Conservation (phyloP, 2,329 filamentous ascomycete species). For the Aspergillus pseudoviridinutans region DNA sequence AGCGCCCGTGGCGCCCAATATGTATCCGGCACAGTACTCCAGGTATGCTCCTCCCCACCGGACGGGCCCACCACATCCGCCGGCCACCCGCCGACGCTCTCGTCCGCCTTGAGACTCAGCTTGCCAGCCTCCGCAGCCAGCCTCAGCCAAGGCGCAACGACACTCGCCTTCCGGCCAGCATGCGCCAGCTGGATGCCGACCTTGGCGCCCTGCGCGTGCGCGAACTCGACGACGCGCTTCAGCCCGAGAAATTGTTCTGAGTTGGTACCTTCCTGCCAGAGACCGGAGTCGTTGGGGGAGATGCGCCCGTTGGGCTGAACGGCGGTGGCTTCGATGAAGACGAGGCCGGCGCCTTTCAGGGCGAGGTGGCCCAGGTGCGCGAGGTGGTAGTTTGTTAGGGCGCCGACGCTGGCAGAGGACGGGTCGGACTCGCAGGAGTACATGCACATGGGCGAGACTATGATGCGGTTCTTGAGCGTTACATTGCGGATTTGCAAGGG, state of each 20-base stretch:
- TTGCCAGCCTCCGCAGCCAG: slow-evolving; percentile 19
- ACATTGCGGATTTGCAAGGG: slow-evolving; percentile 54
- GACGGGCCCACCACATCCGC: slow-evolving; percentile 43
- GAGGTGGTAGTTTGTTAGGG: slow-evolving; percentile 75
- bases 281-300: slow-evolving; percentile 56
- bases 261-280: slow-evolving; percentile 67
- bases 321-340: slow-evolving; percentile 72
- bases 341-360: slow-evolving; percentile 66
- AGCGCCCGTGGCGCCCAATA: slow-evolving; percentile 63
- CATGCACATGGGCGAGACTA: slow-evolving; percentile 61
- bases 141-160: slow-evolving; percentile 49
- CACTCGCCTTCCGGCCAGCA: slow-evolving; percentile 63
- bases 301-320: slow-evolving; percentile 76
- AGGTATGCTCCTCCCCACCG: slow-evolving; percentile 49
- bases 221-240: slow-evolving; percentile 65
- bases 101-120: slow-evolving; percentile 37
- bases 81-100: slow-evolving; percentile 52
- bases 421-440: slow-evolving; percentile 56
- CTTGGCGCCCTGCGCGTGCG: slow-evolving; percentile 71
- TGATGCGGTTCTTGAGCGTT: slow-evolving; percentile 62
- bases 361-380: slow-evolving; percentile 77
- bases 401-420: slow-evolving; percentile 45
- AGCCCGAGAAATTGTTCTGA: slow-evolving; percentile 66
- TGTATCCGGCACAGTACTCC: slow-evolving; percentile 56
- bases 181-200: slow-evolving; percentile 77